Conservation (phyloP, 345 rosid species). For the Luvunga scandens region DNA sequence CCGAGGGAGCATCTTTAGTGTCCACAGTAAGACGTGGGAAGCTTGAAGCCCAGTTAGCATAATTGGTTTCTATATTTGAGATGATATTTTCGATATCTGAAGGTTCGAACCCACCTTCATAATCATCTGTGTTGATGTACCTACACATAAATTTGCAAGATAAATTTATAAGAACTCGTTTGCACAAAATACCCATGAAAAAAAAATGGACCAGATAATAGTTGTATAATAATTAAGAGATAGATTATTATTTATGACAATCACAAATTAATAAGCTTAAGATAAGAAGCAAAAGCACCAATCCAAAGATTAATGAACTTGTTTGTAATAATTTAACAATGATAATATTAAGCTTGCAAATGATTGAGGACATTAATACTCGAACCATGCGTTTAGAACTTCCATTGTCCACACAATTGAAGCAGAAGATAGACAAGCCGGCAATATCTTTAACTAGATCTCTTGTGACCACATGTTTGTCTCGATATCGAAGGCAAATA, state of each 20-base stretch:
- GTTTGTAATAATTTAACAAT: too few relatives aligned
- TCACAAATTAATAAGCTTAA: not conserved
- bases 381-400: not conserved
- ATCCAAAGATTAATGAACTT: not conserved
- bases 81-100: slow-evolving; percentile 43
- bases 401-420: slow-evolving; percentile 2
- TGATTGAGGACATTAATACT: not conserved
- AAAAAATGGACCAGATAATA: not conserved
- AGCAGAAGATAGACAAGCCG: not conserved
- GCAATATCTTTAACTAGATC: not conserved
- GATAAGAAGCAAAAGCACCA: not conserved
- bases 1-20: slow-evolving; percentile 35
- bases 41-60: slow-evolving; percentile 40
- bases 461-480: slow-evolving; percentile 17
- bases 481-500: not conserved
- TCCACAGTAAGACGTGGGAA: slow-evolving; percentile 48
- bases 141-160: slow-evolving; percentile 20
- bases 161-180: not conserved
- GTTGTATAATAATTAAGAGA: not conserved
- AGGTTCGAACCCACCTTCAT: slow-evolving; percentile 56
- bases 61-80: slow-evolving; percentile 45
- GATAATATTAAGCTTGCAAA: not conserved
- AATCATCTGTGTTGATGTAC: slow-evolving; percentile 54
- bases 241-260: not conserved
- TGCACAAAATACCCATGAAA: too few relatives aligned